These are phyloP conservation scores for Acidiella bohemica DNA, from an alignment of 495 filamentous ascomycete genomes.

Conservation along the genomic window DNA sequence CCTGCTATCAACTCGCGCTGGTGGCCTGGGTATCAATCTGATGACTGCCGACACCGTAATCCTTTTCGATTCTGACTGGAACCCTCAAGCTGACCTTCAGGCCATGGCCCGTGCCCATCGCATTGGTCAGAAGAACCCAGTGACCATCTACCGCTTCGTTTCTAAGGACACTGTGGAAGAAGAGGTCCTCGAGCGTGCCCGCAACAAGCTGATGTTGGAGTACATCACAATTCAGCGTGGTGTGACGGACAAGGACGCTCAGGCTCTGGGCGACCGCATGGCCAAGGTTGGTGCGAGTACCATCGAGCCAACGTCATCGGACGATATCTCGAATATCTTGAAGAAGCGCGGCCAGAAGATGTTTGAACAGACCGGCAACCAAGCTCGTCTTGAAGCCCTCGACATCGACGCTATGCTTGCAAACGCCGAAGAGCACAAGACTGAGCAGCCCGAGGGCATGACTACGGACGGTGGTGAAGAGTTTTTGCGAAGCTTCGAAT, in stretches of 20 bases:
- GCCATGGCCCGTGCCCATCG: slow-evolving; percentile 97
- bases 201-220: slow-evolving; percentile 97
- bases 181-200: slow-evolving; percentile 85
- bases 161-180: slow-evolving; percentile 98
- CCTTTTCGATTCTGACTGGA: slow-evolving; percentile 98
- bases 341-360: slow-evolving; percentile 90
- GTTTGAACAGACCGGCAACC: slow-evolving; percentile 93
- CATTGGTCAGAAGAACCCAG: slow-evolving; percentile 90
- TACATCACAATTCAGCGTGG: slow-evolving; percentile 95
- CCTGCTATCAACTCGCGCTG: slow-evolving; percentile 84
- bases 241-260: slow-evolving; percentile 72
- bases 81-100: slow-evolving; percentile 93
- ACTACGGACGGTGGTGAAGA: slow-evolving; percentile 87
- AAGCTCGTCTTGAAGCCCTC: slow-evolving; percentile 91
- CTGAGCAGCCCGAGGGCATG: slow-evolving; percentile 76
- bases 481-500: slow-evolving; percentile 77
- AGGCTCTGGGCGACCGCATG: slow-evolving; percentile 60
- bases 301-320: slow-evolving; percentile 67
- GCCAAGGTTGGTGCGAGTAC: slow-evolving; percentile 36
- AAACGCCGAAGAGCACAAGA: slow-evolving; percentile 90
- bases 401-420: slow-evolving; percentile 95
- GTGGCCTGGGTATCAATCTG: slow-evolving; percentile 92
- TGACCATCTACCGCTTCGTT: slow-evolving; percentile 88
- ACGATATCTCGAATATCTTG: slow-evolving; percentile 85
- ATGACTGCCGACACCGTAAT: slow-evolving; percentile 99